Percentiles rank a stretch among this genome's conserved stretches.
Conservation (phyloP, 2,329 filamentous ascomycete species). For the Stagonosporopsis cucurbitacearum region DNA sequence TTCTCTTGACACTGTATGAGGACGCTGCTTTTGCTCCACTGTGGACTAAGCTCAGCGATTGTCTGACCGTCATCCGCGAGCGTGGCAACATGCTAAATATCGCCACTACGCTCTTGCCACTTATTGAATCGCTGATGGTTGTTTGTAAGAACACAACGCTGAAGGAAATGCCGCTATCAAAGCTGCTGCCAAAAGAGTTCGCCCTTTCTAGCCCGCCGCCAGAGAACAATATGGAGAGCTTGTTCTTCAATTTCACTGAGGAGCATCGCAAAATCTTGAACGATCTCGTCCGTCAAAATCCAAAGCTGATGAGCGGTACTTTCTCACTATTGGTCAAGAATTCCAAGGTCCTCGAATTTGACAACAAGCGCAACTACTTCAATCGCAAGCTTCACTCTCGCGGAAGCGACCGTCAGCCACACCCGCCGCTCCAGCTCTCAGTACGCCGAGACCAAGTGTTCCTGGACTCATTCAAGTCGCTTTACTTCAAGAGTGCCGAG, state of each 20-base stretch:
- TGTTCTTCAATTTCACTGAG: constrained; percentile 98
- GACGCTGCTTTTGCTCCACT: constrained; percentile 87
- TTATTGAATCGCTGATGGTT: constrained; percentile 98
- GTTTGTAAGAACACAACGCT: constrained; percentile 97
- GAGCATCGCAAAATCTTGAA: constrained; percentile 98
- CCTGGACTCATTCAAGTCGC: constrained; percentile 96
- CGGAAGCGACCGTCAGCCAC: constrained; percentile 68
- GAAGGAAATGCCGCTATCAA: constrained; percentile 65
- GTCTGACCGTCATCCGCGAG: constrained; percentile 84
- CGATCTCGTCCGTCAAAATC: constrained; percentile 94
- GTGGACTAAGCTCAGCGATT: constrained; percentile 91
- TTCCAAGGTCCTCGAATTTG: constrained; percentile 97
- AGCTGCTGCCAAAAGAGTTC: constrained; percentile 65
- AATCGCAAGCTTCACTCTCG: constrained; percentile 87
- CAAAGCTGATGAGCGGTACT: constrained; percentile 97
- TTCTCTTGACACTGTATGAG: constrained; percentile 87
- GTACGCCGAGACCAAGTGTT: constrained; percentile 96
- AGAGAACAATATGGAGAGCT: constrained; percentile 80
- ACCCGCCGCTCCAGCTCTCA: constrained; percentile 81
- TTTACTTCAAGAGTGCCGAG: constrained; percentile 94
- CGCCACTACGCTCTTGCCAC: constrained; percentile 88
- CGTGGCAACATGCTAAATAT: constrained; percentile 97
- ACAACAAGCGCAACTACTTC: constrained; percentile 99
- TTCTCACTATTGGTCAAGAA: constrained; percentile 97
- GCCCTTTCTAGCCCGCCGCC: constrained; percentile 77